A percentile compares a stretch with the other conserved stretches of the same genome.
These are phyloP conservation scores for Coemansia sp. DNA, from an alignment of 192 early-diverging fungal species.

Conservation along the genomic window DNA sequence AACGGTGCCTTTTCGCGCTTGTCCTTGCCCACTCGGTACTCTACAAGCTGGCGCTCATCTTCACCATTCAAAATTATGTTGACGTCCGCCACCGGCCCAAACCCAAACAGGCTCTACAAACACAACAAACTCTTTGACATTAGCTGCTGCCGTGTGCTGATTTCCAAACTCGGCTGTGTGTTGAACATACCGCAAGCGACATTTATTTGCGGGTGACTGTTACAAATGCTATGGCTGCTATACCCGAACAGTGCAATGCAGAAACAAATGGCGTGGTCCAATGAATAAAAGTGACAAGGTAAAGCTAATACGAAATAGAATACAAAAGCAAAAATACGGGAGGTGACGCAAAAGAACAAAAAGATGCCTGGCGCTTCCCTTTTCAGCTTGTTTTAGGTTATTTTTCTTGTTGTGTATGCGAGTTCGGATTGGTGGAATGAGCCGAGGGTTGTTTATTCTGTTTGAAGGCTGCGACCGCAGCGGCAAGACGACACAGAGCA, in stretches of 20 bases:
- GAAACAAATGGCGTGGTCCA: not conserved
- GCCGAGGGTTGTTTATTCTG: constrained; percentile 82
- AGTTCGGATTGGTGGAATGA: constrained; percentile 6
- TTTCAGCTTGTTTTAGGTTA: not conserved
- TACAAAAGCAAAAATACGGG: not conserved
- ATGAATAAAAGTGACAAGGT: constrained; percentile 1
- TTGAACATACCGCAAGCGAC: constrained; percentile 48
- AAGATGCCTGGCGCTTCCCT: not conserved
- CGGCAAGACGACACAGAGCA: constrained; percentile 90
- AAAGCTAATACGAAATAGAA: not conserved
- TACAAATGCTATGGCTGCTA: not conserved
- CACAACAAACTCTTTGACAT: not conserved
- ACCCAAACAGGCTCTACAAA: constrained; percentile 68
- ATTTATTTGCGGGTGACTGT: constrained; percentile 8
- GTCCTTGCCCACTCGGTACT: constrained; percentile 92
- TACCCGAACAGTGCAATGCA: constrained; percentile 4
- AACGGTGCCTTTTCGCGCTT: constrained; percentile 88
- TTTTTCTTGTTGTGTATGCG: not conserved
- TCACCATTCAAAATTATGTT: constrained; percentile 81
- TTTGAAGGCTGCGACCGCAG: constrained; percentile 93
- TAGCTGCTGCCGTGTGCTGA: constrained; percentile 1
- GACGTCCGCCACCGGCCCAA: constrained; percentile 83
- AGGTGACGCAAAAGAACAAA: constrained; percentile 1
- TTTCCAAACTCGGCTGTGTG: not conserved
- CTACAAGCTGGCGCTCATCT: constrained; percentile 87